Conservation (phyloP, 441 rosid species). For the Adansonia gregorii region DNA sequence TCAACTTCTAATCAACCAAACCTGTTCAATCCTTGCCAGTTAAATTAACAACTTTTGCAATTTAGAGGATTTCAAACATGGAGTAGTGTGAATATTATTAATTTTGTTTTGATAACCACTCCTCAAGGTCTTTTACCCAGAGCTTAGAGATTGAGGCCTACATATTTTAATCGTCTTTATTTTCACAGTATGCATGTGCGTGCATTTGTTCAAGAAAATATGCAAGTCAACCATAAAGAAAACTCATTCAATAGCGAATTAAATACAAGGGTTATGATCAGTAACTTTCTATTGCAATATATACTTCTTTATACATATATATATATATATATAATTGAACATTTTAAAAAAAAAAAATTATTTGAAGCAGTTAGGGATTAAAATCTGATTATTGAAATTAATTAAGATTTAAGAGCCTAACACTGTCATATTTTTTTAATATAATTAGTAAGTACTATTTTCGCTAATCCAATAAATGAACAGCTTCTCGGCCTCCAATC, state of each 20-base stretch:
- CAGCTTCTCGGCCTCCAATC: slow-evolving; percentile 9
- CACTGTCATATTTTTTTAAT: neutral
- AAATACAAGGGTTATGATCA: neutral
- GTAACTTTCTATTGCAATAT: neutral
- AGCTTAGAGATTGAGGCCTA: slow-evolving; percentile 22
- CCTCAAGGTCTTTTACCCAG: neutral
- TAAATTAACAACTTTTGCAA: neutral
- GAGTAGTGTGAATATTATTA: neutral
- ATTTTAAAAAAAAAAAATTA: no score
- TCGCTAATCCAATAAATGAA: neutral
- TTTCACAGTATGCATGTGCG: slow-evolving; percentile 12
- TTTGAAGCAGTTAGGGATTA: no score
- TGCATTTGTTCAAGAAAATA: slow-evolving; percentile 17
- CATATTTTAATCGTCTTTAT: neutral
- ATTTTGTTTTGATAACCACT: neutral
- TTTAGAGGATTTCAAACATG: neutral
- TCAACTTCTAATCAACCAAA: neutral
- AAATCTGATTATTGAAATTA: neutral
- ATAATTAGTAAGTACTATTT: neutral
- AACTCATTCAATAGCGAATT: neutral
- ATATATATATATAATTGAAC: neutral
- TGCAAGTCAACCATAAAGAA: neutral
- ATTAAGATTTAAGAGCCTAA: neutral
- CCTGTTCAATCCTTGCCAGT: neutral
- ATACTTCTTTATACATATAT: neutral